Evolutionary conservation across 2,329 filamentous ascomycete genomes (phyloP), one percentile per base, ranked within the genome.

Genomic region (Akanthomyces uredinophilus): DNA sequence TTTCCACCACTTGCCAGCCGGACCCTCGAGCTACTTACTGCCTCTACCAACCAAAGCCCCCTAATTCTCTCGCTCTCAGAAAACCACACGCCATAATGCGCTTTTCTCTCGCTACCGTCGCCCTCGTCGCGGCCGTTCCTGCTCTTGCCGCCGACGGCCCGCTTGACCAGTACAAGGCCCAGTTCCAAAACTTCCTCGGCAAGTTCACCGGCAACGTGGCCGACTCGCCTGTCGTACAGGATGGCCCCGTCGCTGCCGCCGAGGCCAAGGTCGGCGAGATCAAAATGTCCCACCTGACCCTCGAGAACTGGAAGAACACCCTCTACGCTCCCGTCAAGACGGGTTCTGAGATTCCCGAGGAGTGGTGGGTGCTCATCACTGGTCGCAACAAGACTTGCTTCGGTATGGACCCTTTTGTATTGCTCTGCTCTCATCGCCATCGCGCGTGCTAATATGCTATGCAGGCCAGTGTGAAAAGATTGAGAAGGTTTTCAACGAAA

Each of bases 341-440:
- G 10, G 83, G 75, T 32, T 81, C 83, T 65, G 83, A 83, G 13
- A 81, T 80, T 65, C 87, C 89, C 5, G 87, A 89, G 75, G 87
- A 92, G 75, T 92, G 88, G 88, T 87, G 89, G 80, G 78, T 94
- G 64, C 81, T 90, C 67, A 77, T 91, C 67, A 90, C 87, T 11
- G 90, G 90, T 61, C 81, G 88, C 68, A 92, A 93, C 80, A 88
- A 87, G 78, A 92, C 90, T 37, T 94, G 90, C 78, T 88, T 83
- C 71, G 83, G 84, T 86, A 77, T 63, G 80, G 5, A 50, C 24
- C 27, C 29, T 13, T 44, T 35, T 16, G 8, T 18, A 32, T 44
- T 37, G 11, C 24, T 22, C 43, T 49, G 50, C 22, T 57, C 10
- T 5, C 13, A 13, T 18, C 24, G 14, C 16, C 14, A 43, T 43